Evolutionary conservation across 257 asterid species (phyloP), one percentile per base, ranked within the genome.

Genomic region (Rubia yunnanensis): DNA sequence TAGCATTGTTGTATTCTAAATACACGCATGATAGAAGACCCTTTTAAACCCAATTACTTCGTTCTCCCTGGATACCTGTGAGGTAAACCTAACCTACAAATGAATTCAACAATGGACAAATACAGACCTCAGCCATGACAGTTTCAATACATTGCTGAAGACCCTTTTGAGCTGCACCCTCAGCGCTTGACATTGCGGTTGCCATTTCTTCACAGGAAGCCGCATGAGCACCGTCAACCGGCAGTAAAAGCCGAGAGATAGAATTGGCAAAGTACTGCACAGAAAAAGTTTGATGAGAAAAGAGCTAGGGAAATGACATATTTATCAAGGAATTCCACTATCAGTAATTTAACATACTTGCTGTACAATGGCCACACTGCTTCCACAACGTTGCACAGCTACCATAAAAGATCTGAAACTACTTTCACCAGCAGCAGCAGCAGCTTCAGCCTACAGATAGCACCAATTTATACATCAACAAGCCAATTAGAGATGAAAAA

Each of bases 371-470:
- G 98, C 99, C 82, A 94, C 98, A 76, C 99, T 88, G 80, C 99
- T 94, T 76, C 96, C 98, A 81, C 99, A 88, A 0, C 91, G 94
- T 85, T 94, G 99, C 63, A 90, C 96, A 78, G 98, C 86, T 73
- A 90, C 98, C 99, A 90, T 90, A 79, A 94, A 94, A 65, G 99
- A 85, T 78, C 86, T 85, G 86, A 94, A 90, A 78, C 99, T 88
- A 78, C 89, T 90, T 84, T 94, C 98, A 55, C 99, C 98, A 75
- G 99, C 99, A 62, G 98, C 98, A 57, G 99, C 98, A 59, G 98
- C 96, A 62, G 99, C 95, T 86, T 94, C 99, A 30, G 99, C 99
- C 99, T 94, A 68, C 71, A 67, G 64, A 48, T 46, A 64, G 41
- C 18, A 66, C 78, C 44, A 35, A 59, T 53, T 41, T 57, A 64